A percentile compares a stretch with the other conserved stretches of the same genome.
Conservation (phyloP, 768 basidiomycete genomes). For the Leccinum rimulosum region DNA sequence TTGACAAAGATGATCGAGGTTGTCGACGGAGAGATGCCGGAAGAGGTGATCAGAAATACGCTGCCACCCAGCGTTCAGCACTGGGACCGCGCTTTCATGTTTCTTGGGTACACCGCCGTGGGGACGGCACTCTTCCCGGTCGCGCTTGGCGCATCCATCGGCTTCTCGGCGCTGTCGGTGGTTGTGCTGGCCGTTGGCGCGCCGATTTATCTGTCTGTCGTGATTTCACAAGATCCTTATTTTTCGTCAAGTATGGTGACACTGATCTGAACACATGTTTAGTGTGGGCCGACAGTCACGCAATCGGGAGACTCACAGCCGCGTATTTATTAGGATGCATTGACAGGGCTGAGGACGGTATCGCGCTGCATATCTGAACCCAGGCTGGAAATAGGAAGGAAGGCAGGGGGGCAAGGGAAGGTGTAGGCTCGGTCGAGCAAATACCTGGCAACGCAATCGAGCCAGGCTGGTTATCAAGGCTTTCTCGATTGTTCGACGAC, state of each 20-base stretch:
- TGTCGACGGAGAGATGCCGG: slow-evolving; percentile 14
- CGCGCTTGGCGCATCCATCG: slow-evolving; percentile 16
- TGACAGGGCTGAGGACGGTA: too few species aligned
- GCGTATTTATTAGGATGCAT: too few species aligned
- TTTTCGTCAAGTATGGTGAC: background rate
- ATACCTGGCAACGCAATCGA: too few species aligned
- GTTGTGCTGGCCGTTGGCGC: background rate
- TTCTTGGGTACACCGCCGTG: background rate
- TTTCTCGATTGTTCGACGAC: too few species aligned
- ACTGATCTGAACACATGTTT: background rate
- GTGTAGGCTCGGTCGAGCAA: too few species aligned
- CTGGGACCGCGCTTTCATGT: slow-evolving; percentile 4
- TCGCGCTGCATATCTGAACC: too few species aligned
- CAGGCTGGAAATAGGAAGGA: too few species aligned
- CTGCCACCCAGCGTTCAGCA: slow-evolving; percentile 18
- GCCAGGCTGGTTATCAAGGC: too few species aligned
- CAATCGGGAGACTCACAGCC: background rate
- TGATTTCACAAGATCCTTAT: background rate
- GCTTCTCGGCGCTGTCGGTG: background rate
- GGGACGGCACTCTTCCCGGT: slow-evolving; percentile 8
- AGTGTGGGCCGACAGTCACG: background rate
- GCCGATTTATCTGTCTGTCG: background rate
- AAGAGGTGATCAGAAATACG: slow-evolving; percentile 15
- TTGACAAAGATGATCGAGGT: slow-evolving; percentile 17
- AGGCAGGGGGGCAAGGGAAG: too few species aligned